A percentile compares a stretch with the other conserved stretches of the same genome.
phyloP scores from a whole-genome alignment of 768 basidiomycete genomes.

The Tulasnella sp. region DNA sequence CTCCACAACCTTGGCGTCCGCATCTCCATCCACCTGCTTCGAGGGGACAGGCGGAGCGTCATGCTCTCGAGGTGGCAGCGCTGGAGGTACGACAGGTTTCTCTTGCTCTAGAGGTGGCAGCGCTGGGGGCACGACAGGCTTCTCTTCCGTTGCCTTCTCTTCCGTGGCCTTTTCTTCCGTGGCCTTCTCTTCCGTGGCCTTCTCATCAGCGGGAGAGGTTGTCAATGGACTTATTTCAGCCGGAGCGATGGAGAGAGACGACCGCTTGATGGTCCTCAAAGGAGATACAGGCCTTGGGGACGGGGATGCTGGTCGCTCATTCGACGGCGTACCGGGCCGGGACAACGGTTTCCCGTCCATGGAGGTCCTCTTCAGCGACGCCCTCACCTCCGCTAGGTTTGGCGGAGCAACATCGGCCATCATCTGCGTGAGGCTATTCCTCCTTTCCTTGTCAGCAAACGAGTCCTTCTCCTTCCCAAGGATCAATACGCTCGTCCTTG shows the following conservation, averaged over 20 bases:
- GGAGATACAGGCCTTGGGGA: background rate
- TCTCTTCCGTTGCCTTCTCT: background rate
- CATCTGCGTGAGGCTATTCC: background rate
- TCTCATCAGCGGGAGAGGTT: background rate
- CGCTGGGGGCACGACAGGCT: background rate
- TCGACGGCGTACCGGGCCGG: background rate
- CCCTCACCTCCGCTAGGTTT: background rate
- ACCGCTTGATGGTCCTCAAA: background rate
- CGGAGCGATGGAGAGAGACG: background rate
- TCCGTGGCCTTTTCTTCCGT: background rate
- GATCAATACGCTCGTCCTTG: slow-evolving; percentile 5
- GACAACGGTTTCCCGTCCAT: background rate
- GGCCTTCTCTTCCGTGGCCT: background rate
- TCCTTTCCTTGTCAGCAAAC: background rate
- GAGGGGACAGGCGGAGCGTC: background rate
- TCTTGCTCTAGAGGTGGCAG: background rate
- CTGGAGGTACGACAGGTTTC: background rate
- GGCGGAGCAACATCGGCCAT: background rate
- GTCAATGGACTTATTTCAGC: background rate
- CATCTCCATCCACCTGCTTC: background rate
- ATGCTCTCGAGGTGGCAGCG: background rate
- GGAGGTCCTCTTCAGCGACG: background rate
- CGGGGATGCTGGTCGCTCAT: background rate
- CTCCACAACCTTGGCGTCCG: background rate
- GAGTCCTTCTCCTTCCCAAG: background rate